Evolutionary conservation across 2,329 filamentous ascomycete species (phyloP).

Genomic region (Paramyrothecium sp.): DNA sequence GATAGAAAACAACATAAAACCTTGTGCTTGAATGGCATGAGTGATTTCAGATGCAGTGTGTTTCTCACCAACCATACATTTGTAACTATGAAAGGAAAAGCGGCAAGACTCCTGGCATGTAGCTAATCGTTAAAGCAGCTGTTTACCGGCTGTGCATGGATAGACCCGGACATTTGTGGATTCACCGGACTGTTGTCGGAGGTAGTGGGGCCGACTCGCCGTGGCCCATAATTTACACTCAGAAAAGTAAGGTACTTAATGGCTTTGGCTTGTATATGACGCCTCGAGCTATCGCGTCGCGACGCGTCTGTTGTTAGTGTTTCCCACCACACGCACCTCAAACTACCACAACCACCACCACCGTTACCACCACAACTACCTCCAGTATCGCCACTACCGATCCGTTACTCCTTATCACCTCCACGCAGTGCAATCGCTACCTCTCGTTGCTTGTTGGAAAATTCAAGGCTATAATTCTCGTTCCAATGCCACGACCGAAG

Average conservation of each 20-base stretch:
- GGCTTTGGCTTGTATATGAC: background rate
- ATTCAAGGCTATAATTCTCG: background rate
- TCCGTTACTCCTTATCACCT: background rate
- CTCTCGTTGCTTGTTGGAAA: background rate
- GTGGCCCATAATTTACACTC: background rate
- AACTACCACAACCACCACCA: background rate
- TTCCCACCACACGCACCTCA: slow-evolving; percentile 5
- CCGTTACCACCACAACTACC: slow-evolving; percentile 2
- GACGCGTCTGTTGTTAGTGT: slow-evolving; percentile 25
- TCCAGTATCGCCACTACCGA: slow-evolving; percentile 12
- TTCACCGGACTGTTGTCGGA: background rate
- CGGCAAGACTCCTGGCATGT: too few relatives aligned
- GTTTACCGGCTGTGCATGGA: too few relatives aligned
- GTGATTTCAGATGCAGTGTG: too few relatives aligned
- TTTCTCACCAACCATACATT: too few relatives aligned
- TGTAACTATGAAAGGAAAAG: too few relatives aligned
- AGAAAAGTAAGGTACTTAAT: background rate
- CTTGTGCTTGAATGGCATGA: too few relatives aligned
- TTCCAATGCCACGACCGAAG: slow-evolving; percentile 25
- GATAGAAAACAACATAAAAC: too few relatives aligned
- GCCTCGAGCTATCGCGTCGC: slow-evolving; percentile 16
- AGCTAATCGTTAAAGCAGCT: too few relatives aligned
- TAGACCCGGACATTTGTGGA: background rate
- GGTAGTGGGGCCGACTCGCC: background rate
- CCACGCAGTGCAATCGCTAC: background rate